Evolutionary conservation across 768 basidiomycete species (phyloP).

Genomic region (Hygrophorus russula): DNA sequence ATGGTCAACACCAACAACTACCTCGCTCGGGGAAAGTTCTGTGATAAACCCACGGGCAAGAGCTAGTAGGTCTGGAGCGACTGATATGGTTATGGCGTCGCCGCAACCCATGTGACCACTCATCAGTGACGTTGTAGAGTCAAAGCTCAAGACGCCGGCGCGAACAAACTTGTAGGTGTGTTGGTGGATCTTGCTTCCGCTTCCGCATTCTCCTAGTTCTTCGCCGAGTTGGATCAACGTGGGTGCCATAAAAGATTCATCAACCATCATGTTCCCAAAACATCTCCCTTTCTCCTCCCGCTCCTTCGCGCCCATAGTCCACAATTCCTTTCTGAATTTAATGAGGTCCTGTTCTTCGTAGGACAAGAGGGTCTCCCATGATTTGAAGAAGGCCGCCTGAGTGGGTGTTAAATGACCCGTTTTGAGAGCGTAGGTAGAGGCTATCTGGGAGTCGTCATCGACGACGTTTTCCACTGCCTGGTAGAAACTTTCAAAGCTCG

Average conservation of each 20-base stretch:
- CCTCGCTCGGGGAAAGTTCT: conserved; percentile 47
- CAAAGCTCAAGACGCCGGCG: conserved; percentile 1
- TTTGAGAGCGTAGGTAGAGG: conserved; percentile 63
- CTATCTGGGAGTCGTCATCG: conserved; percentile 42
- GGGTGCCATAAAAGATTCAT: conserved; percentile 17
- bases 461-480: conserved; percentile 62
- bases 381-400: conserved; percentile 73
- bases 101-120: conserved; percentile 70
- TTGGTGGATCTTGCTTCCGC: conserved; percentile 53
- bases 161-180: conserved; percentile 68
- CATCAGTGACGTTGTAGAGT: conserved; percentile 35
- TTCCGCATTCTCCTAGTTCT: conserved; percentile 2
- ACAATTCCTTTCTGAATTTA: conserved; percentile 82
- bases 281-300: conserved; percentile 79
- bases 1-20: conserved; percentile 80
- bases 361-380: conserved; percentile 82
- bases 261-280: conserved; percentile 70
- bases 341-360: conserved; percentile 80
- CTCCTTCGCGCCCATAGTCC: conserved; percentile 79
- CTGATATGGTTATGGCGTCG: conserved; percentile 80
- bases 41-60: conserved; percentile 78
- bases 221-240: conserved; percentile 2
- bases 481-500: conserved; percentile 6
- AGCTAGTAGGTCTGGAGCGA: conserved; percentile 79
- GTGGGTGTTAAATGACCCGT: conserved; percentile 64